phyloP scores from a whole-genome alignment of 441 rosid species.

The Jatropha multifida region DNA sequence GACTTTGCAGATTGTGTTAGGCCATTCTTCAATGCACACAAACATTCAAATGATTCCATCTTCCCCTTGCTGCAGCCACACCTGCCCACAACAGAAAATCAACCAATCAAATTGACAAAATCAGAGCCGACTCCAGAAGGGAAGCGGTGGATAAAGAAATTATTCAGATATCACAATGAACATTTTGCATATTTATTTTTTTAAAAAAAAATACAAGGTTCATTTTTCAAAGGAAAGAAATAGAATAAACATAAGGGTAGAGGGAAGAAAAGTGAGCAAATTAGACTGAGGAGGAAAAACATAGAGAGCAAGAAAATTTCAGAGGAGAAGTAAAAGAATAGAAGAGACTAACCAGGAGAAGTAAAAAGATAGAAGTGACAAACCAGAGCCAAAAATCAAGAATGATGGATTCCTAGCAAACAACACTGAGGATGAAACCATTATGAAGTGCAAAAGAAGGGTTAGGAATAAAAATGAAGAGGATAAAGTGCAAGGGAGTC shows the following conservation, averaged over 20 bases:
- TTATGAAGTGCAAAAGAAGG: not conserved
- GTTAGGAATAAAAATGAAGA: not conserved
- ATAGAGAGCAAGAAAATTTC: not conserved
- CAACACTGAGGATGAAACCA: not conserved
- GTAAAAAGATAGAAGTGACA: not conserved
- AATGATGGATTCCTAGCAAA: not conserved
- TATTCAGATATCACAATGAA: constrained; percentile 7
- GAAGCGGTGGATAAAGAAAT: constrained; percentile 25
- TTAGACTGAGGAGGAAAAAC: not conserved
- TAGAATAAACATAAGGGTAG: not conserved
- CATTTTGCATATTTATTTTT: constrained; percentile 1
- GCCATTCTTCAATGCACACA: constrained; percentile 56
- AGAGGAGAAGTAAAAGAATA: not conserved
- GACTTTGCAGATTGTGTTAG: constrained; percentile 41
- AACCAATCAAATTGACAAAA: constrained; percentile 66
- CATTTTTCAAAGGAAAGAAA: constrained; percentile 5
- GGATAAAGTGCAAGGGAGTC: not conserved
- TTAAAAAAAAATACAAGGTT: not conserved
- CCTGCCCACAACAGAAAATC: constrained; percentile 65
- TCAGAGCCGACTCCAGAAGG: constrained; percentile 23
- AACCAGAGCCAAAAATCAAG: not conserved
- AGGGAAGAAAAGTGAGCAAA: not conserved
- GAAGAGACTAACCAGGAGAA: too few species aligned
- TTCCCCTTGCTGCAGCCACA: constrained; percentile 55
- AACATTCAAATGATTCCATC: constrained; percentile 55